Evolutionary conservation across 176 grass and related monocot genomes (phyloP).

Genomic region (Lolium rigidum): DNA sequence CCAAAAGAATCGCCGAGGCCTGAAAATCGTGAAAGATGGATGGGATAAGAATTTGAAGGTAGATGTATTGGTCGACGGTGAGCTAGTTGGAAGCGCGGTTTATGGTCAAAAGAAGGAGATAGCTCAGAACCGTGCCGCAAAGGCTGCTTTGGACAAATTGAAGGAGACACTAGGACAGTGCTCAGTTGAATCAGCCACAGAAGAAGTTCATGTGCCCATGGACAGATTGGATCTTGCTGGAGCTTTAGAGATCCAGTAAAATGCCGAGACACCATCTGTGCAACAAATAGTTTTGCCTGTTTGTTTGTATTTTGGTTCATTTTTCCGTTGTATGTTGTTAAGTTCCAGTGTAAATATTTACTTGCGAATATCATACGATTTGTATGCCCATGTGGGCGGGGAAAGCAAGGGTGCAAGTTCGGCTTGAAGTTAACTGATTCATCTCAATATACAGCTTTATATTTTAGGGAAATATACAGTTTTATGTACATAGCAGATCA

Average conservation of each 20-base stretch:
- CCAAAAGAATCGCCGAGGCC: constrained; percentile 45
- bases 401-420: background rate
- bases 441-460: background rate
- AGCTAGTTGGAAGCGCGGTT: constrained; percentile 47
- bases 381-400: background rate
- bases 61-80: constrained; percentile 61
- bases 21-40: constrained; percentile 53
- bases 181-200: background rate
- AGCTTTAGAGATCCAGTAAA: constrained; percentile 17
- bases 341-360: background rate
- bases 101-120: constrained; percentile 73
- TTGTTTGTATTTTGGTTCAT: background rate
- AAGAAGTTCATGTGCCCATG: constrained; percentile 24
- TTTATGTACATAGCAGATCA: too few relatives aligned
- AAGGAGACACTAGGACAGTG: constrained; percentile 33
- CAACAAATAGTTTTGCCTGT: background rate
- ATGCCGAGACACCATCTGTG: background rate
- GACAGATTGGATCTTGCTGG: constrained; percentile 7
- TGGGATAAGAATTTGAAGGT: constrained; percentile 55
- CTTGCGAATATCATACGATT: background rate
- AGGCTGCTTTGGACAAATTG: constrained; percentile 59
- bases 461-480: too few relatives aligned
- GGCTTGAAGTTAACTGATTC: background rate
- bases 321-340: background rate
- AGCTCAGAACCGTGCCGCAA: constrained; percentile 65